These are phyloP conservation scores for Rutstroemia sp. DNA, from an alignment of 2,329 filamentous ascomycete species.

Conservation along the genomic window DNA sequence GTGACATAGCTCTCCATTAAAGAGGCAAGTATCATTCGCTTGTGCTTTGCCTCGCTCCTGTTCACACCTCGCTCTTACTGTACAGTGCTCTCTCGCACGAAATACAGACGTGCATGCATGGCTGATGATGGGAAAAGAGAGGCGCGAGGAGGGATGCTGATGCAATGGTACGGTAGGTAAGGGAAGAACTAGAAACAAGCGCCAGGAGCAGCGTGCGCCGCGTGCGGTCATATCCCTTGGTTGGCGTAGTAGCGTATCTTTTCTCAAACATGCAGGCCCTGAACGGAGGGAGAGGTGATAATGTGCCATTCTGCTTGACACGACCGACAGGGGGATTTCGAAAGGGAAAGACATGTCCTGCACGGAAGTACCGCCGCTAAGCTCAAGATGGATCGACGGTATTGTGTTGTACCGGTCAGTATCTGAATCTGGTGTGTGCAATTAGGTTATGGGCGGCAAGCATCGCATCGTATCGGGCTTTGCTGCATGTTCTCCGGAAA, in stretches of 20 bases:
- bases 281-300: no score
- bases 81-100: not conserved
- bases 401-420: no score
- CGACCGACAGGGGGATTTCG: no score
- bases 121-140: not conserved
- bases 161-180: not conserved
- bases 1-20: not conserved
- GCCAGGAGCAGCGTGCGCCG: conserved; percentile 6
- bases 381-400: no score
- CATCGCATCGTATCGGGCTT: no score
- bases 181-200: conserved; percentile 6
- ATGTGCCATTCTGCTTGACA: no score
- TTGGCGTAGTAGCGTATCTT: not conserved
- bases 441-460: no score
- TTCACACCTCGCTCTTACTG: not conserved
- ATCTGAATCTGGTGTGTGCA: no score
- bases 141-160: not conserved
- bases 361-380: no score
- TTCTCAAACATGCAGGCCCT: not conserved
- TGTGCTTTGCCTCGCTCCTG: conserved; percentile 1
- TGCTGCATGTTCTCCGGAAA: no score
- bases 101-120: not conserved
- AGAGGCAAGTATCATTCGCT: not conserved
- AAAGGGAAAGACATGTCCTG: no score
- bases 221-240: not conserved